Evolutionary conservation across 495 filamentous ascomycete genomes (phyloP), one percentile per base, ranked within the genome.

Genomic region (Penicillium alfredii): DNA sequence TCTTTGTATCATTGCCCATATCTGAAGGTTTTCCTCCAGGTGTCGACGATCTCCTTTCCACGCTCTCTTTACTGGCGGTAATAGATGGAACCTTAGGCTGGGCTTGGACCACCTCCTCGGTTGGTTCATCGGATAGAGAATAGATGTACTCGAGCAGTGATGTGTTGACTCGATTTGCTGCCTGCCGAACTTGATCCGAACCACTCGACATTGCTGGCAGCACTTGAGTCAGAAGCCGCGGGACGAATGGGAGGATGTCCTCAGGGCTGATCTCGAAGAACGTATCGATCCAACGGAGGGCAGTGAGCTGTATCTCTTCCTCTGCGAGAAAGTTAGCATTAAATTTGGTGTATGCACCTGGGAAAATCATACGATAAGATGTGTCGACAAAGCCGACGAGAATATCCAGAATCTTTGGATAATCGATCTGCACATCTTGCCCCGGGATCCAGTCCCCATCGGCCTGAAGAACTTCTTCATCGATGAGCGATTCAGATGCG

Each of bases 181-280:
- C 87, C 51, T 86, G 81, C 30, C 89, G 82, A 39, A 99, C 93
- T 36, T 78, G 71, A 40, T 94, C 88, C 0, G 89, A 80, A 36
- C 83, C 85, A 53, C 88, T 93, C 6, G 90, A 86, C 79, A 99
- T 88, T 13, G 88, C 89, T 11, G 93, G 93, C 8, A 99, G 75
- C 6, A 99, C 81, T 50, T 94, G 88, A 1, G 87, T 86, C 22
- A 99, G 64, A 27, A 99, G 78, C 33, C 86, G 80, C 9, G 93
- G 93, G 1, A 94, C 88, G 57, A 97, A 97, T 2, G 82, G 82
- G 22, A 99, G 73, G n/a, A 99, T 90, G 45, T 97, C 93, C 56
- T 95, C 93, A 4, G 92, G 90, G 45, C 87, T 95, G 29, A 99
- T 94, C 26, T 95, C 89, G 44, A 99, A 86, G 53, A 99, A 96